phyloP scores from a whole-genome alignment of 2,329 filamentous ascomycete species.

The Trichoderma endophyticum region DNA sequence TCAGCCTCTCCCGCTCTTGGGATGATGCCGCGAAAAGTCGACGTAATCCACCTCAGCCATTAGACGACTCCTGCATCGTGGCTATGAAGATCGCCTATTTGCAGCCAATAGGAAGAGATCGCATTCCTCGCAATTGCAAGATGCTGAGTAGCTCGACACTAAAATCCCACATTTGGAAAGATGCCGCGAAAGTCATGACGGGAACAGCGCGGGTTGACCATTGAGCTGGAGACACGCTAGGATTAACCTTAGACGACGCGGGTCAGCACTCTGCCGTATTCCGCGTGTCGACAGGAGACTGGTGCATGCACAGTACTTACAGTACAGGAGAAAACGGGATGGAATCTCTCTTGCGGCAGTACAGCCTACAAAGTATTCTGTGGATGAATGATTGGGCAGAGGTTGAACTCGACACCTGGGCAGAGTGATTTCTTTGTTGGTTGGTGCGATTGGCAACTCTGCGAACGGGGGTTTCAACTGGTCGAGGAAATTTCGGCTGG shows the following conservation, averaged over 20 bases:
- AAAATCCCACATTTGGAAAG: slow-evolving; percentile 5
- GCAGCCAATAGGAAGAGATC: slow-evolving; percentile 5
- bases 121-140: slow-evolving; percentile 6
- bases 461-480: neutral
- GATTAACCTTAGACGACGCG: neutral
- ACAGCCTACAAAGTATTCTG: neutral
- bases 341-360: neutral
- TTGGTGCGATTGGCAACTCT: neutral
- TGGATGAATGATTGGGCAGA: neutral
- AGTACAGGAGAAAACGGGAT: neutral
- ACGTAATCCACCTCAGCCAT: neutral
- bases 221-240: neutral
- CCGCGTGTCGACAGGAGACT: neutral
- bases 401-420: neutral
- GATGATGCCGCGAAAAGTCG: neutral
- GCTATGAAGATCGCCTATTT: neutral
- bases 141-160: neutral
- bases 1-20: neutral
- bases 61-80: neutral
- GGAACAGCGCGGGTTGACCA: neutral
- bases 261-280: neutral
- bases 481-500: no score
- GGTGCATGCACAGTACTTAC: neutral
- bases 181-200: neutral
- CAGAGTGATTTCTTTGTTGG: neutral